Evolutionary conservation across 257 asterid genomes (phyloP).

Genomic region (Ocimum tenuiflorum): DNA sequence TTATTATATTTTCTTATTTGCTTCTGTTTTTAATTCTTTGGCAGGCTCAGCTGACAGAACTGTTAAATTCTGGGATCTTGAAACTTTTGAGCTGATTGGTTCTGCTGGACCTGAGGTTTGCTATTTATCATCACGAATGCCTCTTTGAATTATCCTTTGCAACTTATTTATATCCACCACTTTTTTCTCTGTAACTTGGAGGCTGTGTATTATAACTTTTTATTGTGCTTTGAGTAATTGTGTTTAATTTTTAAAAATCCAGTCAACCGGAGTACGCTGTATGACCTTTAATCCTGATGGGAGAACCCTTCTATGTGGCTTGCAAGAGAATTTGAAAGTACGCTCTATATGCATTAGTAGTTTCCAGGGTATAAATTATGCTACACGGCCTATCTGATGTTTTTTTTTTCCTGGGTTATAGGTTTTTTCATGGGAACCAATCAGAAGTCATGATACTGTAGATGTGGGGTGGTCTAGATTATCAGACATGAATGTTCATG

Average conservation of each 20-base stretch:
- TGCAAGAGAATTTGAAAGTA: constrained; percentile 95
- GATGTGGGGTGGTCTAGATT: constrained; percentile 98
- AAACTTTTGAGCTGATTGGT: constrained; percentile 96
- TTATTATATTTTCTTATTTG: constrained; percentile 8
- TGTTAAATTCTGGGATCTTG: constrained; percentile 98
- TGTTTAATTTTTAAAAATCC: constrained; percentile 24
- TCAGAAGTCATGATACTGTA: constrained; percentile 77
- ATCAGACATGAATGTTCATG: constrained; percentile 95
- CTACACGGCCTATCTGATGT: constrained; percentile 5
- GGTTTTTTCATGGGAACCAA: constrained; percentile 99
- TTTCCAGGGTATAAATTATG: constrained; percentile 7
- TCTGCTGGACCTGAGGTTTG: constrained; percentile 94
- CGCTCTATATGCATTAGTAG: constrained; percentile 4
- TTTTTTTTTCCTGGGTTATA: constrained; percentile 18
- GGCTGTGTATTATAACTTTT: neutral
- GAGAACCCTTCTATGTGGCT: constrained; percentile 91
- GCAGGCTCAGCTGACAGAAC: constrained; percentile 96
- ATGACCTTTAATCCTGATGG: constrained; percentile 99
- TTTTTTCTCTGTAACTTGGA: neutral
- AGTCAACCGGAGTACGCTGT: constrained; percentile 92
- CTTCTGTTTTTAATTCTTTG: constrained; percentile 10
- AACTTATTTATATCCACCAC: neutral
- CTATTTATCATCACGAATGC: constrained; percentile 2
- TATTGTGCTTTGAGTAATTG: constrained; percentile 18
- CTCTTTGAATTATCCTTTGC: neutral